A percentile compares a stretch with the other conserved stretches of the same genome.
Evolutionary conservation across 1,139 yeast genomes (phyloP).

Genomic region (Kodamaea arcana): DNA sequence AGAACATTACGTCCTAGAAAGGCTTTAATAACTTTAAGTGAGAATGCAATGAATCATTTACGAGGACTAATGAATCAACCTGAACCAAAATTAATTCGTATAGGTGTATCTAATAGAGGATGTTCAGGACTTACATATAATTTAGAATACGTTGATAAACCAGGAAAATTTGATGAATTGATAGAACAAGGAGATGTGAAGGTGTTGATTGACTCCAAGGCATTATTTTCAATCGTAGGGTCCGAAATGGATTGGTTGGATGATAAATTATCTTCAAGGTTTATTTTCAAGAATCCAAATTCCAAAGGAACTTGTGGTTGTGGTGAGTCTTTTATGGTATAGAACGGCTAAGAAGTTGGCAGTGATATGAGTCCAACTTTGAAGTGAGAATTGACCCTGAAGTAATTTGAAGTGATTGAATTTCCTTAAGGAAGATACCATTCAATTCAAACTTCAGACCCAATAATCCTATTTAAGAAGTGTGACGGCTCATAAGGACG

Average conservation of each 20-base stretch:
- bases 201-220: conserved; percentile 91
- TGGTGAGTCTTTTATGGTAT: conserved; percentile 97
- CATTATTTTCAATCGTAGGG: conserved; percentile 90
- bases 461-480: too few species aligned
- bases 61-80: conserved; percentile 69
- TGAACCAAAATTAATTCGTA: conserved; percentile 80
- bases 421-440: too few species aligned
- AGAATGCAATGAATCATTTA: conserved; percentile 71
- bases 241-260: conserved; percentile 99
- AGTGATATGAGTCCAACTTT: too few species aligned
- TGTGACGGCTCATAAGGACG: too few species aligned
- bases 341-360: too few species aligned
- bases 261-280: conserved; percentile 82
- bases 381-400: too few species aligned
- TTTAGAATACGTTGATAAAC: conserved; percentile 80
- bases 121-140: conserved; percentile 94
- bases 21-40: conserved; percentile 78
- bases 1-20: conserved; percentile 79
- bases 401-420: too few species aligned
- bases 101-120: conserved; percentile 94
- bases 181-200: conserved; percentile 91
- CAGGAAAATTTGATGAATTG: conserved; percentile 91
- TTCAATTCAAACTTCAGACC: too few species aligned
- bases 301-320: conserved; percentile 98
- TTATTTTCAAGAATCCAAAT: conserved; percentile 91